Conservation (phyloP, 129 eudicot species). For the Arctium minus region DNA sequence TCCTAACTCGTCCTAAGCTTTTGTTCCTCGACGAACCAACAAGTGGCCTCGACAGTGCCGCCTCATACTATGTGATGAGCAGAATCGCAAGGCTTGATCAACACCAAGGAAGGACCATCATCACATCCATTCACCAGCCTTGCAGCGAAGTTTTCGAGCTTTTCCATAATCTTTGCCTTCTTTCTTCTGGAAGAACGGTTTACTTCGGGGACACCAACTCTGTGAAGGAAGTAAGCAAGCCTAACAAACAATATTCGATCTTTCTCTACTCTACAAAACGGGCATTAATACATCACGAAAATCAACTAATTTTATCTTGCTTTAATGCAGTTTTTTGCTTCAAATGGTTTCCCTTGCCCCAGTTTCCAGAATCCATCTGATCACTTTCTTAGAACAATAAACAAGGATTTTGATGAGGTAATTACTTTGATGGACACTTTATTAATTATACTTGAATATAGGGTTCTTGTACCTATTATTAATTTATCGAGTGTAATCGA, state of each 20-base stretch:
- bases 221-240: constrained; percentile 50
- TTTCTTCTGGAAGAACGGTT: constrained; percentile 58
- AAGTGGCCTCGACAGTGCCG: constrained; percentile 83
- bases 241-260: neutral
- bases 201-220: constrained; percentile 57
- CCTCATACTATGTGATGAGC: constrained; percentile 82
- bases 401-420: constrained; percentile 76
- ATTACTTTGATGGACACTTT: neutral
- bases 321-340: constrained; percentile 47
- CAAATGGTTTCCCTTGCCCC: constrained; percentile 74
- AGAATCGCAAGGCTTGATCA: constrained; percentile 55
- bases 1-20: constrained; percentile 63
- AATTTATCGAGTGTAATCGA: neutral
- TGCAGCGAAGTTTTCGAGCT: constrained; percentile 77
- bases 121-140: constrained; percentile 82
- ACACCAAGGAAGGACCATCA: constrained; percentile 50
- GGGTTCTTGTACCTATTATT: neutral
- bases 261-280: neutral
- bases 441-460: neutral
- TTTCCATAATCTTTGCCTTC: constrained; percentile 75
- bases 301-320: neutral
- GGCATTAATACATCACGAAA: neutral
- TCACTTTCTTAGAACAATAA: constrained; percentile 69
- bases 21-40: constrained; percentile 93
- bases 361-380: constrained; percentile 76